These are phyloP conservation scores for Asterochloris sp. DNA, from an alignment of 139 green algal species.

Conservation along the genomic window DNA sequence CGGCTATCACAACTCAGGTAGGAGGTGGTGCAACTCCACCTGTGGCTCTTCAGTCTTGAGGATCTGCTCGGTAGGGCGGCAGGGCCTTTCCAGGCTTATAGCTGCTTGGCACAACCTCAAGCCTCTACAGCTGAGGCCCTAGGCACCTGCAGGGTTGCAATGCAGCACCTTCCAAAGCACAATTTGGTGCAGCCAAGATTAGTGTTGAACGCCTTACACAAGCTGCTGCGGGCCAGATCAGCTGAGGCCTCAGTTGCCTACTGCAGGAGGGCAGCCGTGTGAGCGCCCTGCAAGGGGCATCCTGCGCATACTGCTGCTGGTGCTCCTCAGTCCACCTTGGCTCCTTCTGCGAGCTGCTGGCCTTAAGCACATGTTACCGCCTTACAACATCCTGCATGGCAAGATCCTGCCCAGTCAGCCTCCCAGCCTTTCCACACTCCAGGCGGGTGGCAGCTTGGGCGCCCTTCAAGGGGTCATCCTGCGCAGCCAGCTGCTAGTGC, in stretches of 20 bases:
- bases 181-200: background rate
- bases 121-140: no score
- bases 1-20: no score
- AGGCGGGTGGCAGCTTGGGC: background rate
- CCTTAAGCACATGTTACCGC: background rate
- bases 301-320: conserved; percentile 77
- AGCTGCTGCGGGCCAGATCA: background rate
- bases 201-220: background rate
- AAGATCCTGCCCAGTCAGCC: background rate
- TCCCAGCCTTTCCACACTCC: background rate
- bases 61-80: no score
- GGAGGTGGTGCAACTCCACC: no score
- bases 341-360: no score
- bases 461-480: conserved; percentile 76
- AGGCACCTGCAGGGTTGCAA: no score
- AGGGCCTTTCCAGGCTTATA: no score
- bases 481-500: conserved; percentile 78
- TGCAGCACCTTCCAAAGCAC: no score
- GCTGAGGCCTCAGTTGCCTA: background rate
- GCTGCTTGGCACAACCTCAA: no score
- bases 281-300: conserved; percentile 67
- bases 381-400: background rate
- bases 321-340: conserved; percentile 40
- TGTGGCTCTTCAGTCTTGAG: no score
- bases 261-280: background rate